phyloP scores from a whole-genome alignment of 768 basidiomycete species.

The Lactarius trivialis region DNA sequence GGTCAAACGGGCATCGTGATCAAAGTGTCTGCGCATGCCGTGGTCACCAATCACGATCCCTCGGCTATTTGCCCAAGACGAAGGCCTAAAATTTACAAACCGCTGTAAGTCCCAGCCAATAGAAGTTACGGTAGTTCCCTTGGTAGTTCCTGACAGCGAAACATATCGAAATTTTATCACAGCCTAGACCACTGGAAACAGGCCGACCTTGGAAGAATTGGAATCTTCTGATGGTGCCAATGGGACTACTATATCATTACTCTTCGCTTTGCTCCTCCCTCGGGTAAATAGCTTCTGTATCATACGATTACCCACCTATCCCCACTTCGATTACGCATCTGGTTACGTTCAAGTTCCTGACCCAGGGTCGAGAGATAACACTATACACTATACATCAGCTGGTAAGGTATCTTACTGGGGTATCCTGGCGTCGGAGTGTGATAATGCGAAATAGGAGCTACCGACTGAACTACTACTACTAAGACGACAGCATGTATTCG shows the following conservation, averaged over 20 bases:
- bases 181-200: neutral
- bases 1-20: neutral
- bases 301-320: too few relatives aligned
- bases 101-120: neutral
- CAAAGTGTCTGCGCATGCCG: neutral
- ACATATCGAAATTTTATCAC: neutral
- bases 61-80: neutral
- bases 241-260: too few relatives aligned
- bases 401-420: too few relatives aligned
- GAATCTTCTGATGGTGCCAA: neutral
- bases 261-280: neutral
- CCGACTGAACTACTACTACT: too few relatives aligned
- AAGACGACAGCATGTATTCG: too few relatives aligned
- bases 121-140: too few relatives aligned
- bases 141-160: neutral
- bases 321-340: too few relatives aligned
- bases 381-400: too few relatives aligned
- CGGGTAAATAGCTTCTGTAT: neutral
- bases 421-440: too few relatives aligned
- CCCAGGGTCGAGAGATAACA: too few relatives aligned
- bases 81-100: neutral
- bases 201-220: neutral
- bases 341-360: too few relatives aligned
- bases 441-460: too few relatives aligned
- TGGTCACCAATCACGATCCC: neutral